Evolutionary conservation across 345 rosid genomes (phyloP), one percentile per base, ranked within the genome.

Genomic region (Bruguiera gymnorhiza): DNA sequence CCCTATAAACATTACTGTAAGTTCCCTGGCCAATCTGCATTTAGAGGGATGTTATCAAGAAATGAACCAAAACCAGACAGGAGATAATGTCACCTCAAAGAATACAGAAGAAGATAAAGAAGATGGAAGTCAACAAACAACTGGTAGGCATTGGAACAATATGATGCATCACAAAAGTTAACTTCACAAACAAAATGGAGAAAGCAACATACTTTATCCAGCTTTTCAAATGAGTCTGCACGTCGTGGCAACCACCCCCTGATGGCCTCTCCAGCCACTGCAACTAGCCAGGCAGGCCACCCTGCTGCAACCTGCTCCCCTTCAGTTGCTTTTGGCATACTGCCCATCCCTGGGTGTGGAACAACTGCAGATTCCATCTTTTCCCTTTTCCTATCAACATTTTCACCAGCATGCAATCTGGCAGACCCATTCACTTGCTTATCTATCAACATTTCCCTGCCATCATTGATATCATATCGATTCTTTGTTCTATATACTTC

Each of bases 1-100:
- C 99, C 73, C 97, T 88, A 65, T 95, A 95, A 34, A 95, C 99
- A 37, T 91, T 95, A 77, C 97, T 91, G 67, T 95, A 95, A 50
- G 99, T 95, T 72, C 99, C 99, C 78, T 95, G 99, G 69, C 99
- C 99, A 83, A 95, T 95, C 99, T 95, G 86, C 88, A 84, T 6
- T 32, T 51, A 30, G 50, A 30, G 63, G 70, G 0, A 69, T n/a
- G 29, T 23, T 56, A 75, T 70, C 62, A 77, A 52, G 73, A 30
- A 21, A 53, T 57, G 63, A 51, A 62, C 20, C 32, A 68, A 66
- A 36, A 55, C 58, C 26, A 64, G 52, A 52, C 23, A 52, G 23
- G 7, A 26, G 39, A 20, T 46, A 30, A 62, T 18, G 16, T 75
- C 61, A 54, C 20, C 24, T 15, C 20, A 39, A 60, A 46, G 19